A percentile compares a stretch with the other conserved stretches of the same genome.
phyloP scores from a whole-genome alignment of 257 asterid species.

The Linderniella brevidens region DNA sequence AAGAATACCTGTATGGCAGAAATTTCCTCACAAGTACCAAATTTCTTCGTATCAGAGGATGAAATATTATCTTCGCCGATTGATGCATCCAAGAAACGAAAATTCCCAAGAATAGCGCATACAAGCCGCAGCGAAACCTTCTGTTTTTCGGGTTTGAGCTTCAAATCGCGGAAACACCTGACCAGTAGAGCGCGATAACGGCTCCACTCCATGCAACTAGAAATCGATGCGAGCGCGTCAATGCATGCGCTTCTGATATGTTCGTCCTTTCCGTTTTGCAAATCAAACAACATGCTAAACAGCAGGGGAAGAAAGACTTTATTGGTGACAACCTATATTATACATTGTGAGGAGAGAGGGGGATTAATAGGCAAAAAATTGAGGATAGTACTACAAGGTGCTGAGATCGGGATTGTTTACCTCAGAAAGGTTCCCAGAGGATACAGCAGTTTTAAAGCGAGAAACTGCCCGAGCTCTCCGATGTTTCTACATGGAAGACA shows the following conservation, averaged over 20 bases:
- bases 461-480: slow-evolving; percentile 79
- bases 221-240: slow-evolving; percentile 63
- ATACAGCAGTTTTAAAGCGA: slow-evolving; percentile 38
- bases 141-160: slow-evolving; percentile 53
- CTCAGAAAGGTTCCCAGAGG: slow-evolving; percentile 43
- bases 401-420: no score
- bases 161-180: slow-evolving; percentile 66
- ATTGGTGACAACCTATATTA: slow-evolving; percentile 46
- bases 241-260: slow-evolving; percentile 65
- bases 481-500: slow-evolving; percentile 51
- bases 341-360: slow-evolving; percentile 9
- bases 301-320: slow-evolving; percentile 68
- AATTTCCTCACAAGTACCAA: slow-evolving; percentile 15
- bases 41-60: slow-evolving; percentile 21
- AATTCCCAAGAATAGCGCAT: slow-evolving; percentile 56
- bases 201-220: slow-evolving; percentile 72
- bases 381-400: slow-evolving; percentile 4
- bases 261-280: slow-evolving; percentile 77
- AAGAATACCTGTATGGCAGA: slow-evolving; percentile 31
- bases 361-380: slow-evolving; percentile 5
- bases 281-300: slow-evolving; percentile 54
- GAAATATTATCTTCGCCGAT: slow-evolving; percentile 21
- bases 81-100: slow-evolving; percentile 42
- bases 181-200: slow-evolving; percentile 39
- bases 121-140: slow-evolving; percentile 55